Base-by-base conservation (phyloP, 305 asterid genomes). In the Solanum chacoense region DNA sequence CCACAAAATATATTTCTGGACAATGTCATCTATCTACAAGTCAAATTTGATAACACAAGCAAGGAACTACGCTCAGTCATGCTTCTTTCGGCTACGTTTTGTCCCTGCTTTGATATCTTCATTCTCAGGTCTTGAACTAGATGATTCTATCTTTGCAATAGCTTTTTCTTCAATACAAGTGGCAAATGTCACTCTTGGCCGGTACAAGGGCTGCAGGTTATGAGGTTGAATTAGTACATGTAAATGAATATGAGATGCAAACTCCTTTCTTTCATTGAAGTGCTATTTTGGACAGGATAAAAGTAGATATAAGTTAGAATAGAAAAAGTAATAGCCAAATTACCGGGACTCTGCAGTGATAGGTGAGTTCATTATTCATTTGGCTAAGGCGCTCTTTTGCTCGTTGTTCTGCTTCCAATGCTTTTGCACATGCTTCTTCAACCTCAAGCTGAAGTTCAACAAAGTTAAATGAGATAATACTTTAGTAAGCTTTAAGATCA, bases 291-390 rank as follows among this genome's bases (percentile, higher is more conserved):
- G 26, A 59, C 12, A 59, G 1, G 69, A 59, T 8, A 59, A 59
- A 59, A 20, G 6, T 20, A 59, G 69, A 0, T 20, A 0, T 59
- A 59, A 59, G 26, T 59, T 20, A 0, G 69, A 59, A 59, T 59
- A 59, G 69, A 59, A 59, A 50, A 20, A 1, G 45, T 59, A 59
- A 7, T 73, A 74, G 72, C 35, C 35, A 50, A 96, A 96, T 89
- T 93, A 96, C 99, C 77, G 92, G 92, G 87, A 88, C 90, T 91
- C 96, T 93, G 93, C 96, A 93, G 87, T 95, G 98, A 73, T 89
- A 83, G 18, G 90, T 91, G 84, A 96, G 94, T 75, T 96, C 97
- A 8, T 89, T 79, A 79, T 92, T 95, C 95, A 96, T 72, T 86
- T 94, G 94, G 85, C 85, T 69, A 90, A 96, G 94, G 80, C 93